Evolutionary conservation across 176 grass and related monocot species (phyloP).

Genomic region (Ensete glaucum): DNA sequence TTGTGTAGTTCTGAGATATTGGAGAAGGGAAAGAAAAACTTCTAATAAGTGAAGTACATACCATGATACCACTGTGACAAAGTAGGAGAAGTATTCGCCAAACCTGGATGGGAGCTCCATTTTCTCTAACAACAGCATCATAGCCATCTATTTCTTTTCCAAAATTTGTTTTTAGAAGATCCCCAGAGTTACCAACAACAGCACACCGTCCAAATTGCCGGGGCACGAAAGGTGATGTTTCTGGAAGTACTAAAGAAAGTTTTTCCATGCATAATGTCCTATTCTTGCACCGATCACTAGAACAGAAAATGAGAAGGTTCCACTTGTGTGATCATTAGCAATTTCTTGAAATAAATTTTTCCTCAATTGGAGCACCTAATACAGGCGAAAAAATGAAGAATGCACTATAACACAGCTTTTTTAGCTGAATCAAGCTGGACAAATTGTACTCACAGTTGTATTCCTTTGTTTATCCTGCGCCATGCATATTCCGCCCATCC

Average conservation of each 20-base stretch:
- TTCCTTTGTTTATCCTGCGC: conserved; percentile 95
- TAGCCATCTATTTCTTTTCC: conserved; percentile 92
- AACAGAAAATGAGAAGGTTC: conserved; percentile 12
- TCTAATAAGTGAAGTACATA: conserved; percentile 15
- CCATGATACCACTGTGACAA: not conserved
- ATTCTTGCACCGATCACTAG: conserved; percentile 69
- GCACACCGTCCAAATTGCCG: conserved; percentile 71
- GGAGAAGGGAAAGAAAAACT: conserved; percentile 9
- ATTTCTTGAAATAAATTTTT: not conserved
- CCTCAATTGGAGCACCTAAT: not conserved
- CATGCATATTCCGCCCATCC: conserved; percentile 97
- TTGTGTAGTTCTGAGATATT: conserved; percentile 72
- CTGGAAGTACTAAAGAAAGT: conserved; percentile 72
- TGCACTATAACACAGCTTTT: not conserved
- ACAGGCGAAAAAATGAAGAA: not conserved
- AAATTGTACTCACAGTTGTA: conserved; percentile 58
- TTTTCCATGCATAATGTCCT: conserved; percentile 82
- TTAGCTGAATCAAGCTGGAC: not conserved
- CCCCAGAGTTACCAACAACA: conserved; percentile 88
- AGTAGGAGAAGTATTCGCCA: conserved; percentile 22
- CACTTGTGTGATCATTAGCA: not conserved
- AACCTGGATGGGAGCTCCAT: conserved; percentile 84
- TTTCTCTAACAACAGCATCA: conserved; percentile 91
- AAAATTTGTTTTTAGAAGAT: conserved; percentile 94
- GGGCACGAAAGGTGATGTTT: conserved; percentile 65